Percentiles rank a stretch among this genome's conserved stretches.
Evolutionary conservation across 257 asterid genomes (phyloP).

Genomic region (Knoxia roxburghii): DNA sequence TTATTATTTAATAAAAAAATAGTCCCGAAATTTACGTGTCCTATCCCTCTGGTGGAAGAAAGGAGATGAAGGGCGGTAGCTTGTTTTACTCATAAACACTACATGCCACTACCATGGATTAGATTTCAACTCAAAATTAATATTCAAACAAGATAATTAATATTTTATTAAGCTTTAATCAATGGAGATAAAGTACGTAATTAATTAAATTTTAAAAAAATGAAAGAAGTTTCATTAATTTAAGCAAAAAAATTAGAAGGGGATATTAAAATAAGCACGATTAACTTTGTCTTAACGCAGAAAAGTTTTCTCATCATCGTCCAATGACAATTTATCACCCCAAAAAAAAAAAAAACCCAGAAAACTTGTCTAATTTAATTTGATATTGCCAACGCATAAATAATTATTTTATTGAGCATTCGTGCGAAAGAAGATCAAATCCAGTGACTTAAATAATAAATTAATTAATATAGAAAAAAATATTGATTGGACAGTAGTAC

Average conservation of each 20-base stretch:
- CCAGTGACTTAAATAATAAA: not conserved
- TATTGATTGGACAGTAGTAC: not conserved
- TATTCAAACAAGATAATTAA: not conserved
- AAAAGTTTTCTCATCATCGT: conserved; percentile 18
- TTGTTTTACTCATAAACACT: not conserved
- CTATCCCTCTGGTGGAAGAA: not conserved
- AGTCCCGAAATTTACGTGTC: too few relatives aligned
- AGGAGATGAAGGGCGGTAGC: not conserved
- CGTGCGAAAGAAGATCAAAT: conserved; percentile 5
- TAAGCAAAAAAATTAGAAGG: conserved; percentile 5
- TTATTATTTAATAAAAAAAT: too few relatives aligned
- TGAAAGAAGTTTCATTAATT: conserved; percentile 1
- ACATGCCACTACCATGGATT: not conserved
- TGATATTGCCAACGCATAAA: not conserved
- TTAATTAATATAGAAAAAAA: too few relatives aligned
- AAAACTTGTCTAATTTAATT: not conserved
- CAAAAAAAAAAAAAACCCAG: not conserved
- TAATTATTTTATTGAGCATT: not conserved
- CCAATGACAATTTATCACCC: conserved; percentile 5
- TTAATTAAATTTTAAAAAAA: too few relatives aligned
- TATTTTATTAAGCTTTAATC: too few relatives aligned
- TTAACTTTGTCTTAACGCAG: conserved; percentile 4
- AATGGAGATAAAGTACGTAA: too few relatives aligned
- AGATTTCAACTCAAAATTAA: not conserved
- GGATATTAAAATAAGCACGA: not conserved